A percentile compares a stretch with the other conserved stretches of the same genome.
These are phyloP conservation scores for Puccinia brachypodii DNA, from an alignment of 1,284 basidiomycete species.

Conservation along the genomic window DNA sequence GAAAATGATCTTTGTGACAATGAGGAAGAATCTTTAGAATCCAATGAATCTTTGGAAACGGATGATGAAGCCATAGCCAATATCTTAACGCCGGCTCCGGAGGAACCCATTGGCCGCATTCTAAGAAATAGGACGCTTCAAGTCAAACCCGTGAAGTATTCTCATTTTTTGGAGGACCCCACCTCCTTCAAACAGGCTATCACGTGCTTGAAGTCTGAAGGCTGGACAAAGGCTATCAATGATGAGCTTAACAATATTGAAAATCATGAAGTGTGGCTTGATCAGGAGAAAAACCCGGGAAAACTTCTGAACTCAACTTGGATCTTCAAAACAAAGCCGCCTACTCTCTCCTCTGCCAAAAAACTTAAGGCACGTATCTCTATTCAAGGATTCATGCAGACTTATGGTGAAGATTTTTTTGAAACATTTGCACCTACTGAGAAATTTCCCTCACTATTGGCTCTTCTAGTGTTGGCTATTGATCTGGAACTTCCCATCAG, in stretches of 20 bases:
- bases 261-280: background rate
- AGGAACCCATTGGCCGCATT: background rate
- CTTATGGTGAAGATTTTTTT: no score
- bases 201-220: background rate
- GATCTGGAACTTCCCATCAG: no score
- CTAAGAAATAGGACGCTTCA: background rate
- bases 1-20: background rate
- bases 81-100: background rate
- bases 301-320: no score
- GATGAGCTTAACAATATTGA: background rate
- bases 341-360: no score
- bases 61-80: background rate
- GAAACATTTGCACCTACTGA: no score
- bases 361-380: no score
- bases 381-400: no score
- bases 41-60: background rate
- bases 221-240: background rate
- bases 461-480: no score
- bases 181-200: background rate
- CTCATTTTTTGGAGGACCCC: background rate
- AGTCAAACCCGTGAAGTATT: background rate
- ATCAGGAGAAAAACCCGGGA: no score
- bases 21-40: background rate
- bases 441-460: no score
- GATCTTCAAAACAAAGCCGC: no score